phyloP scores from a whole-genome alignment of 306 rosid genomes.

The Cicer chorassanicum region DNA sequence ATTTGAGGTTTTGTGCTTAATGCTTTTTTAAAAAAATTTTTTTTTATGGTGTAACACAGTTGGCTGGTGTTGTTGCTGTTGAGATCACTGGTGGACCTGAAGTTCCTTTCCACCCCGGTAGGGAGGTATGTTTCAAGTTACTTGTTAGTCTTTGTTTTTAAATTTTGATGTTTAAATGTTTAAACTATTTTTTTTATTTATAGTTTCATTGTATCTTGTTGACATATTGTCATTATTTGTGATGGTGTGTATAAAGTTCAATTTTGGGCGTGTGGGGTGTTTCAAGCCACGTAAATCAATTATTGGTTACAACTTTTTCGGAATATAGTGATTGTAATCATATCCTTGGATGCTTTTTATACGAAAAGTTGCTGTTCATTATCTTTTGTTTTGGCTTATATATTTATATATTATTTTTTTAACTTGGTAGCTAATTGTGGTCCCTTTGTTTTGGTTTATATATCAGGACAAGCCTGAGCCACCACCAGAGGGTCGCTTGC shows the following conservation, averaged over 20 bases:
- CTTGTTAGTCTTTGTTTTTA: too few relatives aligned
- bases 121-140: conserved; percentile 67
- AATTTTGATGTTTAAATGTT: too few relatives aligned
- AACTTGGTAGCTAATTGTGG: background rate
- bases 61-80: conserved; percentile 94
- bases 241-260: too few relatives aligned
- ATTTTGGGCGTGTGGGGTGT: too few relatives aligned
- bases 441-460: background rate
- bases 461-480: conserved; percentile 76
- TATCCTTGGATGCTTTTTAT: background rate
- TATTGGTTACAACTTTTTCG: background rate
- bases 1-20: background rate
- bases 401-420: background rate
- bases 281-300: background rate
- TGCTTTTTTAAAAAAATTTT: too few relatives aligned
- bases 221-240: background rate
- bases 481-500: conserved; percentile 96
- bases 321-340: background rate
- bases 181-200: background rate
- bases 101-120: conserved; percentile 92
- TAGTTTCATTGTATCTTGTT: background rate
- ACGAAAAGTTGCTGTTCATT: background rate
- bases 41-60: conserved; percentile 37
- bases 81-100: conserved; percentile 98
- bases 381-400: too few relatives aligned